phyloP scores from a whole-genome alignment of 2,329 filamentous ascomycete species.

The Alternaria hordeiaustralica region DNA sequence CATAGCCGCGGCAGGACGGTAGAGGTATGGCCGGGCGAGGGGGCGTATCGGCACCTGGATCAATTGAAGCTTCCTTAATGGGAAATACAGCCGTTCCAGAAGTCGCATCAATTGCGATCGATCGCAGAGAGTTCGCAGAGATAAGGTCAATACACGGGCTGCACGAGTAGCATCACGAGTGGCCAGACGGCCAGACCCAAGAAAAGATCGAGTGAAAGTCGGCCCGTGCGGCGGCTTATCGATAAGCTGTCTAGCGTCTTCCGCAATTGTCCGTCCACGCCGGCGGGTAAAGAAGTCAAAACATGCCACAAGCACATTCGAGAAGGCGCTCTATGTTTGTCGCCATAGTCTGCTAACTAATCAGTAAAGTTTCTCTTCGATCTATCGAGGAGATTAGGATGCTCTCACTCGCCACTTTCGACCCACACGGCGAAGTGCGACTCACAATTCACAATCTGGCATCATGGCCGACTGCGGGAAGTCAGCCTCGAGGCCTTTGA shows the following conservation, averaged over 20 bases:
- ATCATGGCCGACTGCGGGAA: neutral
- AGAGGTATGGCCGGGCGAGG: neutral
- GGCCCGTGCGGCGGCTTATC: slow-evolving; percentile 11
- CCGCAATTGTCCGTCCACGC: neutral
- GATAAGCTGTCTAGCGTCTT: slow-evolving; percentile 4
- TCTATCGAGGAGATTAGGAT: neutral
- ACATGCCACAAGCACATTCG: neutral
- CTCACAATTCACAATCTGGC: neutral
- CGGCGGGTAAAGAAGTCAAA: neutral
- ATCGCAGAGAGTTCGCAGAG: neutral
- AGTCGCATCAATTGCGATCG: slow-evolving; percentile 4
- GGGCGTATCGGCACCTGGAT: neutral
- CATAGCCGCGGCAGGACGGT: slow-evolving; percentile 19
- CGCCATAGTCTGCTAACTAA: neutral
- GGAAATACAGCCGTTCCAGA: neutral
- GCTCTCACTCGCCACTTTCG: neutral
- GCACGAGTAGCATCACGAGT: neutral
- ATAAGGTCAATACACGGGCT: neutral
- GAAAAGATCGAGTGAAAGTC: slow-evolving; percentile 1
- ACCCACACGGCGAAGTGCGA: neutral
- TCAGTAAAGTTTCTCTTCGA: neutral
- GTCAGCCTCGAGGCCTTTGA: neutral
- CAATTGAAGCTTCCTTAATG: neutral
- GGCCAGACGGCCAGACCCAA: neutral
- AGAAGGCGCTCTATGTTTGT: neutral